phyloP scores from a whole-genome alignment of 148 eudicot genomes.

The Nyssa sinensis region DNA sequence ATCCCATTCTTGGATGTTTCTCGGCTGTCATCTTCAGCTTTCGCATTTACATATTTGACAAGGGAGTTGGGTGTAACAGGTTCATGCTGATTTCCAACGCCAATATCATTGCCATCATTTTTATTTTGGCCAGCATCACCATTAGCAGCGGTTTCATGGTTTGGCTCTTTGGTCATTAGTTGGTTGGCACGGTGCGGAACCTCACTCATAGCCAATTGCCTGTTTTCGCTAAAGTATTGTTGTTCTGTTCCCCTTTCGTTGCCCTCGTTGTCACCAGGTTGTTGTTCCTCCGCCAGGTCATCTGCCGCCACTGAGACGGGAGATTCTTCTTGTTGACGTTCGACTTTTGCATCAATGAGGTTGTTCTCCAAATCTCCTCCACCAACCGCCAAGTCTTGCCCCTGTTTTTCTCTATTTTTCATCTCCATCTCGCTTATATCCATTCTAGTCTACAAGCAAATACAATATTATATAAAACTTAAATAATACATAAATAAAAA shows the following conservation, averaged over 20 bases:
- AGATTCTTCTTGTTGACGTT: slow-evolving; percentile 13
- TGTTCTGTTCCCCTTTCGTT: not conserved
- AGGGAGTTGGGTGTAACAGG: slow-evolving; percentile 21
- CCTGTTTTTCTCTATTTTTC: slow-evolving; percentile 30
- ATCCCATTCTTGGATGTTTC: slow-evolving; percentile 24
- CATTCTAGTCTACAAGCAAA: slow-evolving; percentile 19
- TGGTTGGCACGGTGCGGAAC: slow-evolving; percentile 16
- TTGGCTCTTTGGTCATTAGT: slow-evolving; percentile 9
- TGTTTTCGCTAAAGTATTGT: slow-evolving; percentile 11
- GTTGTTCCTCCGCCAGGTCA: slow-evolving; percentile 10
- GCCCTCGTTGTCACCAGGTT: not conserved
- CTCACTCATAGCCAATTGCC: slow-evolving; percentile 15
- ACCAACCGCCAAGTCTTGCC: slow-evolving; percentile 10
- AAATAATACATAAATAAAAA: not conserved
- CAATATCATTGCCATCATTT: slow-evolving; percentile 2
- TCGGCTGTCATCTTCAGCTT: slow-evolving; percentile 23
- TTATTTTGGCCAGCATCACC: slow-evolving; percentile 15
- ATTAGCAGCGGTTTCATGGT: slow-evolving; percentile 5
- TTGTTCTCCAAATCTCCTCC: slow-evolving; percentile 11
- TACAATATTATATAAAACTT: not conserved
- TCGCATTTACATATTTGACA: slow-evolving; percentile 23
- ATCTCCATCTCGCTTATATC: slow-evolving; percentile 34
- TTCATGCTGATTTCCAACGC: slow-evolving; percentile 21
- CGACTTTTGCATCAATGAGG: slow-evolving; percentile 12
- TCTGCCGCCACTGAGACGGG: slow-evolving; percentile 18